Percentiles rank a stretch among this genome's conserved stretches.
Conservation (phyloP, 1,139 yeast species). For the Taphrina confusa region DNA sequence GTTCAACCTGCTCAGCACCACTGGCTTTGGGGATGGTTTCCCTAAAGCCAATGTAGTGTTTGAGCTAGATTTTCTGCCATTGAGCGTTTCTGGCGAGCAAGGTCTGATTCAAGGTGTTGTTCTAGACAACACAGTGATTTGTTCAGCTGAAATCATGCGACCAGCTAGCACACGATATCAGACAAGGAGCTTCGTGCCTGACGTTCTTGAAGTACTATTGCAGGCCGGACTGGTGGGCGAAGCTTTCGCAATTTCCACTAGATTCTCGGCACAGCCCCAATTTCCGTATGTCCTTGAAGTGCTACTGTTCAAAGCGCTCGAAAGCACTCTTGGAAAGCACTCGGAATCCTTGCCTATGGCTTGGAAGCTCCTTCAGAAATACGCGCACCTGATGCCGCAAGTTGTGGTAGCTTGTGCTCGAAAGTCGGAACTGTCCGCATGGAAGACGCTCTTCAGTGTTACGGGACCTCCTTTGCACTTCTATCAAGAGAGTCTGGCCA, state of each 20-base stretch:
- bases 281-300: slow-evolving; percentile 56
- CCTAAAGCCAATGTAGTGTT: neutral
- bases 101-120: slow-evolving; percentile 12
- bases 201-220: slow-evolving; percentile 1
- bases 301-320: slow-evolving; percentile 49
- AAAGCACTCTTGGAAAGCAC: slow-evolving; percentile 39
- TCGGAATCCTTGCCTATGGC: neutral
- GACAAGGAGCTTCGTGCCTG: slow-evolving; percentile 3
- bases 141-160: neutral
- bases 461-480: slow-evolving; percentile 49
- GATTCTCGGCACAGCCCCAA: slow-evolving; percentile 42
- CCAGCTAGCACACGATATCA: neutral
- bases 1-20: neutral
- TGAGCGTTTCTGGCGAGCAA: slow-evolving; percentile 3
- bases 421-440: slow-evolving; percentile 64
- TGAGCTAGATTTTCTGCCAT: slow-evolving; percentile 16
- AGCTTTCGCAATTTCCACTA: slow-evolving; percentile 2
- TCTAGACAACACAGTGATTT: neutral
- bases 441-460: slow-evolving; percentile 57
- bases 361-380: slow-evolving; percentile 16
- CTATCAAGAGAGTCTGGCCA: slow-evolving; percentile 47
- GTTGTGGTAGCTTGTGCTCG: slow-evolving; percentile 62
- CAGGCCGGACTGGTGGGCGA: neutral
- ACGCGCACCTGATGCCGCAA: slow-evolving; percentile 38
- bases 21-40: neutral